These are phyloP conservation scores for Phytophthora podocarpi DNA, from an alignment of 352 stramenopile species.

Conservation along the genomic window DNA sequence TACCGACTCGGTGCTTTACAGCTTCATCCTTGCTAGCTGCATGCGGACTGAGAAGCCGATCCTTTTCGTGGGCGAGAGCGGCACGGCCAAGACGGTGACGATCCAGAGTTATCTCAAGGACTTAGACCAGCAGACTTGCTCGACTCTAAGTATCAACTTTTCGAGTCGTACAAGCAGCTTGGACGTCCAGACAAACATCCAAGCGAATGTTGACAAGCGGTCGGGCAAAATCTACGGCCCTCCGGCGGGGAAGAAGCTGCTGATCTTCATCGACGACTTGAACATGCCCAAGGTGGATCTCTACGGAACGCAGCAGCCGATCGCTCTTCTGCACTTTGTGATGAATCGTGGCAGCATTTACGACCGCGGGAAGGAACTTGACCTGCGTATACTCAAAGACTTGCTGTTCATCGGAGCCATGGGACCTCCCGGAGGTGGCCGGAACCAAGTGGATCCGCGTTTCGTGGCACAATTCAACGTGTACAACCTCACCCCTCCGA, in stretches of 20 bases:
- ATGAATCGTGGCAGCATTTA: conserved; percentile 93
- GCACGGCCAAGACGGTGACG: conserved; percentile 96
- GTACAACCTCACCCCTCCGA: conserved; percentile 95
- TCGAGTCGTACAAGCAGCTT: conserved; percentile 92
- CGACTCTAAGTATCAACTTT: conserved; percentile 92
- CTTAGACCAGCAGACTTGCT: conserved; percentile 71
- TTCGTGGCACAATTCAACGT: conserved; percentile 96
- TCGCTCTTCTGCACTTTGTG: conserved; percentile 94
- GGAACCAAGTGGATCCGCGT: conserved; percentile 94
- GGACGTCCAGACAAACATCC: conserved; percentile 95
- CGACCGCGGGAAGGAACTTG: conserved; percentile 95
- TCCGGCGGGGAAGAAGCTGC: conserved; percentile 92
- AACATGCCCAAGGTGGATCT: conserved; percentile 97
- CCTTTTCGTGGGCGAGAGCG: conserved; percentile 94
- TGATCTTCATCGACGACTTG: conserved; percentile 96
- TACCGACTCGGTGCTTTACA: conserved; percentile 95
- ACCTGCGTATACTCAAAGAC: conserved; percentile 93
- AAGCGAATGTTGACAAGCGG: conserved; percentile 96
- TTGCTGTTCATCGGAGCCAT: conserved; percentile 95
- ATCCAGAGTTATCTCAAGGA: conserved; percentile 94
- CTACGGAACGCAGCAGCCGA: conserved; percentile 96
- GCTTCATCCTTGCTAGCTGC: conserved; percentile 88
- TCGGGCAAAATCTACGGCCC: conserved; percentile 95
- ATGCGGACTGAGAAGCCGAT: conserved; percentile 90
- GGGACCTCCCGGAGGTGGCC: conserved; percentile 93